These are phyloP conservation scores for Xylaria hypoxylon DNA, from an alignment of 2,329 filamentous ascomycete species.

Conservation along the genomic window DNA sequence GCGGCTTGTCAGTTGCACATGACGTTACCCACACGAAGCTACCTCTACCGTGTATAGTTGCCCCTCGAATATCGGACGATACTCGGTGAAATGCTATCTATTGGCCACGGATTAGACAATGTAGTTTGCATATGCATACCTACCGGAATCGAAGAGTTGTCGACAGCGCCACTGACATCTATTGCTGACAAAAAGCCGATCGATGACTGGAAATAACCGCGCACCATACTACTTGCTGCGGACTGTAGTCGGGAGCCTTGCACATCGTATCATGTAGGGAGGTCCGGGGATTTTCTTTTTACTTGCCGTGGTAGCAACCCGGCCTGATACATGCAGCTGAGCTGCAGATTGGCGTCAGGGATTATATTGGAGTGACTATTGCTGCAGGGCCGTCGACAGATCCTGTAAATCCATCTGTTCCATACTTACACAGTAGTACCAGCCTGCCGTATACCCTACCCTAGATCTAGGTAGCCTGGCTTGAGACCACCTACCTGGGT, in stretches of 20 bases:
- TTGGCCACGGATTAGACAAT: neutral
- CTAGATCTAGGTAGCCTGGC: too few species aligned
- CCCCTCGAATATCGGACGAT: neutral
- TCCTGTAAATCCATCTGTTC: neutral
- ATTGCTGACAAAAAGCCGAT: conserved; percentile 11
- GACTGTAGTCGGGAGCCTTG: neutral
- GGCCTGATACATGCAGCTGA: conserved; percentile 29
- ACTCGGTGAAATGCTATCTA: neutral
- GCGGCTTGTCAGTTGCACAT: neutral
- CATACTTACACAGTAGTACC: too few species aligned
- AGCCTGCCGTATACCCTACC: neutral
- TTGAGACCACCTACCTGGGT: neutral
- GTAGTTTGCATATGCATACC: neutral
- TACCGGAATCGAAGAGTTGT: neutral
- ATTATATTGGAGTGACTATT: neutral
- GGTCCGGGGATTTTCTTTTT: conserved; percentile 28
- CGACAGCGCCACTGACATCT: neutral
- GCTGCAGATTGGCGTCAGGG: conserved; percentile 24
- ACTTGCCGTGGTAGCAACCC: conserved; percentile 26
- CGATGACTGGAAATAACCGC: neutral
- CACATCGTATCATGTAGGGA: conserved; percentile 21
- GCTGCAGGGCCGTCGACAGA: conserved; percentile 11
- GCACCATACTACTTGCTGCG: neutral
- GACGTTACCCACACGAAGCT: neutral
- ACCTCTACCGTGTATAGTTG: neutral